Evolutionary conservation across 2,329 filamentous ascomycete species (phyloP), one percentile per base, ranked within the genome.

Genomic region (Seiridium unicorne): DNA sequence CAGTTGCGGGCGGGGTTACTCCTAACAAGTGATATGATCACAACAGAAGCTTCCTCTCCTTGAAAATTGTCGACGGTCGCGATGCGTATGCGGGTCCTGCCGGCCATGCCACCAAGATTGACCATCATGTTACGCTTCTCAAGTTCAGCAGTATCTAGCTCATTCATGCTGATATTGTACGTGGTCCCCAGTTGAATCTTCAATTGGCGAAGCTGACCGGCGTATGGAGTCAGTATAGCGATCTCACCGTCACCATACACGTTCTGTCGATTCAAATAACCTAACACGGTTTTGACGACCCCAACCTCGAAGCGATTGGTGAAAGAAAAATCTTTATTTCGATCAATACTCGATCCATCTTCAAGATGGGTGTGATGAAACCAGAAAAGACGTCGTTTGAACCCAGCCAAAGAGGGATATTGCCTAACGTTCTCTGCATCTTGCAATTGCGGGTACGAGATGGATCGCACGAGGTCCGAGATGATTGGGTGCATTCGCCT

Each of bases 51-150:
- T 66, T 93, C 89, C 67, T 93, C 89, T 0, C 90, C 90, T 65
- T 93, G 89, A 60, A 91, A 93, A 63, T 92, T 93, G 70, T 91
- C 88, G 0, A 92, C 82, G 0, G 88, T 92, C 0, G 88, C 86
- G 0, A 89, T 70, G 4, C 84, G 75, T 3, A 89, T 70, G 1
- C 75, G 76, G 31, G 82, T 74, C 0, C 81, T 67, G 0, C 87
- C 73, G 0, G 73, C 77, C 4, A 73, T n/a, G 58, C 9, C 40
- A 6, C 60, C 32, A 9, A 40, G 32, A 6, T 18, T 51, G 11
- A 46, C 34, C 32, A 26, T 49, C 6, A 66, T 65, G 40, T 69
- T 46, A 18, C 69, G 38, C n/a, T 72, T 68, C 5, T 69, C 68
- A 5, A 75, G 65, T 1, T 77, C 77, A 2, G 76, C 66, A 0